Evolutionary conservation across 371 early-diverging fungal genomes (phyloP).

Genomic region (Mortierella sp.): DNA sequence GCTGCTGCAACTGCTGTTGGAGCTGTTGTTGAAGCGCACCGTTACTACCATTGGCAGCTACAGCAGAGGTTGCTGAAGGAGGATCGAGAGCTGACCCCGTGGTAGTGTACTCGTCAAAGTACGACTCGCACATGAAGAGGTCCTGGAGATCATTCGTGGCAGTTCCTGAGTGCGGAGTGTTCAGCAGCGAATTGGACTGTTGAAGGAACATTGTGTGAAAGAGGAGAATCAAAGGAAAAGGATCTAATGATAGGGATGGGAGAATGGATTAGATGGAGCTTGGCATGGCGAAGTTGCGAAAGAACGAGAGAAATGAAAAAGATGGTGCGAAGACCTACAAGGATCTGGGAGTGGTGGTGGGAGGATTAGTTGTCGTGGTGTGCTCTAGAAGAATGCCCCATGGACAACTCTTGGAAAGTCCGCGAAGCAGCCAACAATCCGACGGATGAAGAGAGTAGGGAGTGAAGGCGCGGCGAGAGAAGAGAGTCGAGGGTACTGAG

Average conservation of each 20-base stretch:
- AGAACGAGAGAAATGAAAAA: background rate
- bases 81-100: constrained; percentile 31
- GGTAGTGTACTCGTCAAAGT: constrained; percentile 53
- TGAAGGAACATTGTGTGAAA: constrained; percentile 40
- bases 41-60: constrained; percentile 14
- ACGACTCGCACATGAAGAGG: constrained; percentile 53
- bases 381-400: too few species aligned
- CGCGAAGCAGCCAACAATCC: too few species aligned
- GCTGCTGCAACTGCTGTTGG: constrained; percentile 31
- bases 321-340: background rate
- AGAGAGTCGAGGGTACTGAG: background rate
- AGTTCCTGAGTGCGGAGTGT: constrained; percentile 20
- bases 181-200: constrained; percentile 41
- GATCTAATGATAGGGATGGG: background rate
- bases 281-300: background rate
- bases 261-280: background rate
- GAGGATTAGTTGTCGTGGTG: background rate
- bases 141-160: constrained; percentile 46
- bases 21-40: constrained; percentile 12
- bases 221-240: background rate
- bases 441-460: background rate
- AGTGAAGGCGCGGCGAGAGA: background rate
- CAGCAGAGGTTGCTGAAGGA: constrained; percentile 30
- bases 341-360: background rate
- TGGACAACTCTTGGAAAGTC: too few species aligned